phyloP scores from a whole-genome alignment of 805 yeast species.

The Kodamaea leandrae region DNA sequence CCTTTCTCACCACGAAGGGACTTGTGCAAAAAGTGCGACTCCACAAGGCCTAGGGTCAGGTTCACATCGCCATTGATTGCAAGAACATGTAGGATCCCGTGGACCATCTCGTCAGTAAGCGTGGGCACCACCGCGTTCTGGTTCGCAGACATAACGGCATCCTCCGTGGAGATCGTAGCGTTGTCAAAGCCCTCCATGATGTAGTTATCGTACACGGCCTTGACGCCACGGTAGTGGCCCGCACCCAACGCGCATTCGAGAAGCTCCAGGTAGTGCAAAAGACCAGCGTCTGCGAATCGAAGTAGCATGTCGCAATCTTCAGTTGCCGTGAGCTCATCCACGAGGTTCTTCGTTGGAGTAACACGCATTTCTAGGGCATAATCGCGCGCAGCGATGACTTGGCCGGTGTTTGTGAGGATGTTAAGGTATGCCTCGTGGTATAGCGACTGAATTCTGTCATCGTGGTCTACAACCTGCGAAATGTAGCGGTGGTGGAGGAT shows the following conservation, averaged over 20 bases:
- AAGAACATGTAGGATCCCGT: constrained; percentile 29
- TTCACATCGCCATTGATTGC: constrained; percentile 37
- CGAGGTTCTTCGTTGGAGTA: constrained; percentile 3
- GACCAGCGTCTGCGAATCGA: neutral
- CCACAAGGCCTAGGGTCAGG: constrained; percentile 33
- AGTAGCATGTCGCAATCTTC: constrained; percentile 21
- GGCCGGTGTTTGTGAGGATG: constrained; percentile 23
- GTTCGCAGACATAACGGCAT: constrained; percentile 19
- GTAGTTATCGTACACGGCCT: constrained; percentile 25
- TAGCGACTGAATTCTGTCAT: constrained; percentile 12
- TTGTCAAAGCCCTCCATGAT: constrained; percentile 29
- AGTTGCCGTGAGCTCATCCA: constrained; percentile 9
- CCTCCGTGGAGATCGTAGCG: constrained; percentile 21
- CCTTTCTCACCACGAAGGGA: constrained; percentile 31
- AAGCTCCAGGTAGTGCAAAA: constrained; percentile 10
- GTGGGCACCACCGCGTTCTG: constrained; percentile 15
- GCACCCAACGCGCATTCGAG: constrained; percentile 18
- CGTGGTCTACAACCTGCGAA: constrained; percentile 2
- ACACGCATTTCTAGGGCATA: constrained; percentile 8
- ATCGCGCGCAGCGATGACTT: constrained; percentile 23
- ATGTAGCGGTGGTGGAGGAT: constrained; percentile 21
- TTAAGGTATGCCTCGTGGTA: constrained; percentile 25
- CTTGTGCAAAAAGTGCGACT: constrained; percentile 35
- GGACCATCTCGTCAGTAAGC: constrained; percentile 22
- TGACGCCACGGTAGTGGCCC: constrained; percentile 29